A percentile compares a stretch with the other conserved stretches of the same genome.
These are phyloP conservation scores for Podospora tetraspora DNA, from an alignment of 495 filamentous ascomycete genomes.

Conservation along the genomic window DNA sequence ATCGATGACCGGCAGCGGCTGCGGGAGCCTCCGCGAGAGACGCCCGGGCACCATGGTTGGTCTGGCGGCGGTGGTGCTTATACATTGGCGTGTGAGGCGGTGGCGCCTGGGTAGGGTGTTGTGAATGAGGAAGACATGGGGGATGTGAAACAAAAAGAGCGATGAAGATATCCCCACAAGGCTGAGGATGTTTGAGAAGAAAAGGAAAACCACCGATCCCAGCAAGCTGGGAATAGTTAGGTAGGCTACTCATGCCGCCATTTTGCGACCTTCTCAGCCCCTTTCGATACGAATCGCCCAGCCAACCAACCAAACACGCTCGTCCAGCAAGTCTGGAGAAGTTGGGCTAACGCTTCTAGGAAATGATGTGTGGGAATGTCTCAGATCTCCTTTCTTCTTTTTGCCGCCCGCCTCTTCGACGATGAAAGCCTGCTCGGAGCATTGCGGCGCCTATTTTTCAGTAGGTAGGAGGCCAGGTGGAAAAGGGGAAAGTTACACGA, in stretches of 20 bases:
- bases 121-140: background rate
- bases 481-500: background rate
- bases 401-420: background rate
- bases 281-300: background rate
- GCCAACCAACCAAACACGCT: background rate
- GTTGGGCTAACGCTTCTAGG: background rate
- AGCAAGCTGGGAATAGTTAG: background rate
- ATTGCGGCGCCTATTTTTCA: background rate
- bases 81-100: background rate
- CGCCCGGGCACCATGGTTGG: slow-evolving; percentile 21
- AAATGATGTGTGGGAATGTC: background rate
- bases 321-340: background rate
- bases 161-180: background rate
- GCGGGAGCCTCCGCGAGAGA: slow-evolving; percentile 14
- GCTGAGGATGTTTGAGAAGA: background rate
- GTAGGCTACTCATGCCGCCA: background rate
- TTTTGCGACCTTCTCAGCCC: background rate
- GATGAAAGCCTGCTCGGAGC: background rate
- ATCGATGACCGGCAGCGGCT: slow-evolving; percentile 21
- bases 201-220: background rate
- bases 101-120: background rate
- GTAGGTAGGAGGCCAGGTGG: background rate
- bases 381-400: background rate
- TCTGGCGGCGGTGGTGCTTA: background rate
- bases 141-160: background rate